Percentiles rank a stretch among this genome's conserved stretches.
Conservation (phyloP, 345 rosid species). For the Eucalyptus regnans region DNA sequence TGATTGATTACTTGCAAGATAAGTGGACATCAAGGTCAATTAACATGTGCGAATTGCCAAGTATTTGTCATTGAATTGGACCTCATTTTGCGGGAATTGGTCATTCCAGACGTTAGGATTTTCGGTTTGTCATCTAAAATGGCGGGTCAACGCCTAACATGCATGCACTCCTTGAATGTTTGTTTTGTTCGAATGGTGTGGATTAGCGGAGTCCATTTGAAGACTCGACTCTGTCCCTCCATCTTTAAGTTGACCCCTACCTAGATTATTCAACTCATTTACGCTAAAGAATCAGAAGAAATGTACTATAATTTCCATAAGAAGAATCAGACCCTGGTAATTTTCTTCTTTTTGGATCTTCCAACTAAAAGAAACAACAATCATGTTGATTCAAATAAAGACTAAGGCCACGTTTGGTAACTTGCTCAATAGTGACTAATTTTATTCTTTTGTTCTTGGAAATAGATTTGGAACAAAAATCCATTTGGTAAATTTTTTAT, state of each 20-base stretch:
- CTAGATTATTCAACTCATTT: background rate
- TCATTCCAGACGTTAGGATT: background rate
- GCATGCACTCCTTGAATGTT: background rate
- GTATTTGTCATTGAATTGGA: background rate
- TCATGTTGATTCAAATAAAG: background rate
- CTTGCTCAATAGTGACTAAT: too few relatives aligned
- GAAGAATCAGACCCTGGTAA: background rate
- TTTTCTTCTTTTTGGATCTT: background rate
- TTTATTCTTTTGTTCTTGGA: fast-evolving
- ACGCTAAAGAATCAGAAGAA: background rate
- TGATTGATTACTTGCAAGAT: background rate
- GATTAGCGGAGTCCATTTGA: background rate
- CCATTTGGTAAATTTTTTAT: fast-evolving
- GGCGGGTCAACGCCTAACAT: background rate
- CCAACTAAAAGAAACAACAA: background rate
- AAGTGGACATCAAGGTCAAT: background rate
- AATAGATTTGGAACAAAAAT: too few relatives aligned
- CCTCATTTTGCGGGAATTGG: background rate
- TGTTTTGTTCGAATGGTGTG: background rate
- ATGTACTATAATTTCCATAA: background rate
- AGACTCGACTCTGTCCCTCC: background rate
- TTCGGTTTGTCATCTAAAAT: background rate
- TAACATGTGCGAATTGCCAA: background rate
- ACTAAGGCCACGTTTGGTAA: fast-evolving
- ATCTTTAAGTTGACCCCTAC: background rate